Percentiles rank a stretch among this genome's conserved stretches.
phyloP scores from a whole-genome alignment of 257 asterid species.

The Verbascum thapsus region DNA sequence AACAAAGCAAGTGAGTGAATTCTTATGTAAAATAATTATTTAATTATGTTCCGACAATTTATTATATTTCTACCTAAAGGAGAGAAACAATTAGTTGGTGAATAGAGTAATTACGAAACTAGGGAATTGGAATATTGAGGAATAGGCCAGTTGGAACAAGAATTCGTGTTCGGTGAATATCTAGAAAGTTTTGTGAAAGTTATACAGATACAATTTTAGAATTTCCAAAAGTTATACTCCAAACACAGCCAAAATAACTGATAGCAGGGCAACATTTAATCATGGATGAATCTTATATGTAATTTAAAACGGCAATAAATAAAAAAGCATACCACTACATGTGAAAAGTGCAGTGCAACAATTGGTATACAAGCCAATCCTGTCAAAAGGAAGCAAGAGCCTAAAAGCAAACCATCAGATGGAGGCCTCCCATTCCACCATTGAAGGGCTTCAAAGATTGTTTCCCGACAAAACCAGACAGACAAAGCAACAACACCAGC shows the following conservation, averaged over 20 bases:
- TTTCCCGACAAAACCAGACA: slow-evolving; percentile 92
- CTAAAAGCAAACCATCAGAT: slow-evolving; percentile 92
- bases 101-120: too few relatives aligned
- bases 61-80: too few relatives aligned
- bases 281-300: slow-evolving; percentile 2
- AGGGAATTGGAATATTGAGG: too few relatives aligned
- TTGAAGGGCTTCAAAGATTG: slow-evolving; percentile 93
- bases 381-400: slow-evolving; percentile 77
- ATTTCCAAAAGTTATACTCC: too few relatives aligned
- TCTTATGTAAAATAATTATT: too few relatives aligned
- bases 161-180: too few relatives aligned
- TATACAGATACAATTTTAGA: too few relatives aligned
- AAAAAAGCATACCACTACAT: slow-evolving; percentile 74
- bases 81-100: too few relatives aligned
- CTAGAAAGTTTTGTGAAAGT: too few relatives aligned
- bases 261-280: not conserved
- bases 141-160: too few relatives aligned
- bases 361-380: slow-evolving; percentile 94
- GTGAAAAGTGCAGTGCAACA: slow-evolving; percentile 94
- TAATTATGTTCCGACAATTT: too few relatives aligned
- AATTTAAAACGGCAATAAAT: slow-evolving; percentile 15
- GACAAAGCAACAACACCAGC: slow-evolving; percentile 84
- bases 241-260: not conserved
- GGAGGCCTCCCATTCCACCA: slow-evolving; percentile 99
- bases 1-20: too few relatives aligned